Conservation (phyloP, 2,329 filamentous ascomycete species). For the Cephalotrichum gorgonifer region DNA sequence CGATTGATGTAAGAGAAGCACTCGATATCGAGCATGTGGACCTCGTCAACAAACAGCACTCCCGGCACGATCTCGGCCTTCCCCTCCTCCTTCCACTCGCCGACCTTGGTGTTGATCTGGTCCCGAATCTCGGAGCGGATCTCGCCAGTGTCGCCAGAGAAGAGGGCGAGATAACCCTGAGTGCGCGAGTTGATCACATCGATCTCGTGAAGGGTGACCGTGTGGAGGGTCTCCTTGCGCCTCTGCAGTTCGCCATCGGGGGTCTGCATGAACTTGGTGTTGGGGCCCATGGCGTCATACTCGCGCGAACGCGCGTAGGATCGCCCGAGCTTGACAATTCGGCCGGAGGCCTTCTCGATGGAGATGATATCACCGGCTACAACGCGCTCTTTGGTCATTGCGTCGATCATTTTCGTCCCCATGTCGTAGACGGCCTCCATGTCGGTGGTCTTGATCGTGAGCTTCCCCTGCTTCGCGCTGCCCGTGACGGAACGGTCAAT, state of each 20-base stretch:
- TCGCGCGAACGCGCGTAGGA: conserved; percentile 92
- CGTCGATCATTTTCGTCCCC: conserved; percentile 99
- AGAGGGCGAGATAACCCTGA: conserved; percentile 95
- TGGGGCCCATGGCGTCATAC: conserved; percentile 97
- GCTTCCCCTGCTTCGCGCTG: conserved; percentile 94
- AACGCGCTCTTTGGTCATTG: conserved; percentile 98
- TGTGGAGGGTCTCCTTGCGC: conserved; percentile 93
- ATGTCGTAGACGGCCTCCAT: conserved; percentile 99
- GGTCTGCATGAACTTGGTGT: conserved; percentile 96
- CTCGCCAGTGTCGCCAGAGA: conserved; percentile 96
- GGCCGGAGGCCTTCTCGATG: conserved; percentile 96
- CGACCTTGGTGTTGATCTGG: conserved; percentile 98
- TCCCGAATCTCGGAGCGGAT: conserved; percentile 95
- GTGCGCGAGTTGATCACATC: conserved; percentile 98
- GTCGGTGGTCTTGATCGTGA: conserved; percentile 98
- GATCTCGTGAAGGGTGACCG: conserved; percentile 93
- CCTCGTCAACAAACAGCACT: conserved; percentile 96
- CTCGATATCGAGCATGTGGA: conserved; percentile 99
- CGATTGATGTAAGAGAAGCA: conserved; percentile 99
- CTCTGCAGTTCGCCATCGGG: conserved; percentile 96
- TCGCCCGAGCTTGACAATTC: conserved; percentile 93
- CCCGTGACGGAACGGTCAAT: conserved; percentile 96
- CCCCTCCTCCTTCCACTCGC: conserved; percentile 98
- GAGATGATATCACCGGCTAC: conserved; percentile 98
- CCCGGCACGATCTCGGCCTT: conserved; percentile 97